Percentiles rank a stretch among this genome's conserved stretches.
These are phyloP conservation scores for Buddleja alternifolia DNA, from an alignment of 257 asterid genomes.

Conservation along the genomic window DNA sequence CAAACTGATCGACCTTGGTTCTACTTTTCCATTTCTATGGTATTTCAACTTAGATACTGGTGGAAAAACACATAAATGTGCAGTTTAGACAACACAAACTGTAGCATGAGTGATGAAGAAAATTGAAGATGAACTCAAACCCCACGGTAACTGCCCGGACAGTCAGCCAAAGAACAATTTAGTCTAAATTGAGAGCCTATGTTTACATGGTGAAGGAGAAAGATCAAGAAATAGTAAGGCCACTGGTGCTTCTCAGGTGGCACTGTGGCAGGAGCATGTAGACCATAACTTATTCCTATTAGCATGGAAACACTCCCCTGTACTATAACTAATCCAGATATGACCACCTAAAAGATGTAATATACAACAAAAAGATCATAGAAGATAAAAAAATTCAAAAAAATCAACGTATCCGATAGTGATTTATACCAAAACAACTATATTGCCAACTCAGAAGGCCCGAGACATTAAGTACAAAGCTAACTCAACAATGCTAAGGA, in stretches of 20 bases:
- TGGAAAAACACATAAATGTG: neutral
- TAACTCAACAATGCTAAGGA: slow-evolving; percentile 14
- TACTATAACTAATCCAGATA: slow-evolving; percentile 4
- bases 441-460: slow-evolving; percentile 5
- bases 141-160: neutral
- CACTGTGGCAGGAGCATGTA: neutral
- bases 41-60: neutral
- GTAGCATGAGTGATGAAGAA: neutral
- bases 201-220: slow-evolving; percentile 7
- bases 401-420: neutral
- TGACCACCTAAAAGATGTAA: slow-evolving; percentile 21
- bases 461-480: slow-evolving; percentile 1
- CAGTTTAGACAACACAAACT: slow-evolving; percentile 5
- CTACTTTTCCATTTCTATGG: neutral
- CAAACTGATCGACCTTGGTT: neutral
- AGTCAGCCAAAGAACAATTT: slow-evolving; percentile 22
- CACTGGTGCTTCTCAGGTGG: neutral
- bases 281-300: slow-evolving; percentile 1
- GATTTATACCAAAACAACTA: slow-evolving; percentile 4
- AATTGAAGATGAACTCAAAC: slow-evolving; percentile 12
- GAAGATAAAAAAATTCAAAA: neutral
- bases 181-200: neutral
- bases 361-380: neutral
- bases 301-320: slow-evolving; percentile 4
- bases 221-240: slow-evolving; percentile 4